phyloP scores from a whole-genome alignment of 2,329 filamentous ascomycete genomes.

The Apiospora aurea region DNA sequence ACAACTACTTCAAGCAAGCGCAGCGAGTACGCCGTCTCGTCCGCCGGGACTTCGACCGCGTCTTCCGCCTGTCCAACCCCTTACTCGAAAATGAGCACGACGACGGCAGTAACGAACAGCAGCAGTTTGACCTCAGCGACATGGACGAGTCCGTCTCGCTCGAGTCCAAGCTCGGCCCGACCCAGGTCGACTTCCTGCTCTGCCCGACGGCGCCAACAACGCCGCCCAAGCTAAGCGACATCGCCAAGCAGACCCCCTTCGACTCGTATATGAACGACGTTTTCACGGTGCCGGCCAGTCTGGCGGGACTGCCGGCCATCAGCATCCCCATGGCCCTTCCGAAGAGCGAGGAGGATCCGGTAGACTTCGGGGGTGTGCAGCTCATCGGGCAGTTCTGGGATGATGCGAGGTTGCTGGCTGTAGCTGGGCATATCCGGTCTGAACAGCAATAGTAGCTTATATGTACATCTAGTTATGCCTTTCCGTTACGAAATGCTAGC shows the following conservation, averaged over 20 bases:
- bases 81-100: conserved; percentile 48
- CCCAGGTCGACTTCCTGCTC: conserved; percentile 83
- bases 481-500: background rate
- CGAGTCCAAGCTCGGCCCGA: conserved; percentile 63
- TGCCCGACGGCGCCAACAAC: conserved; percentile 85
- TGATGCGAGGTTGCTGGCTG: conserved; percentile 67
- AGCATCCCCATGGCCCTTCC: conserved; percentile 73
- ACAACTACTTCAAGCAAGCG: conserved; percentile 96
- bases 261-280: conserved; percentile 92
- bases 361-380: conserved; percentile 68
- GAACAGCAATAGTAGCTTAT: background rate
- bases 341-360: conserved; percentile 41
- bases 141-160: conserved; percentile 60
- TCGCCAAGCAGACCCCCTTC: conserved; percentile 64
- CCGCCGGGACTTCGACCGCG: conserved; percentile 82
- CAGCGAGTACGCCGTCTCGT: conserved; percentile 87
- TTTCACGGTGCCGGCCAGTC: conserved; percentile 91
- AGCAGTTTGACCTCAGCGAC: conserved; percentile 66
- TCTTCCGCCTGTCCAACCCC: conserved; percentile 75
- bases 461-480: background rate
- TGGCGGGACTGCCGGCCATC: conserved; percentile 88
- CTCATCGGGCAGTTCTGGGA: conserved; percentile 84
- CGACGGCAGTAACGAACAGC: conserved; percentile 43
- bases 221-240: conserved; percentile 69
- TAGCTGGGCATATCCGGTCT: conserved; percentile 51